Percentiles rank a stretch among this genome's conserved stretches.
phyloP scores from a whole-genome alignment of 2,329 filamentous ascomycete genomes.

The Zopfia rhizophila region DNA sequence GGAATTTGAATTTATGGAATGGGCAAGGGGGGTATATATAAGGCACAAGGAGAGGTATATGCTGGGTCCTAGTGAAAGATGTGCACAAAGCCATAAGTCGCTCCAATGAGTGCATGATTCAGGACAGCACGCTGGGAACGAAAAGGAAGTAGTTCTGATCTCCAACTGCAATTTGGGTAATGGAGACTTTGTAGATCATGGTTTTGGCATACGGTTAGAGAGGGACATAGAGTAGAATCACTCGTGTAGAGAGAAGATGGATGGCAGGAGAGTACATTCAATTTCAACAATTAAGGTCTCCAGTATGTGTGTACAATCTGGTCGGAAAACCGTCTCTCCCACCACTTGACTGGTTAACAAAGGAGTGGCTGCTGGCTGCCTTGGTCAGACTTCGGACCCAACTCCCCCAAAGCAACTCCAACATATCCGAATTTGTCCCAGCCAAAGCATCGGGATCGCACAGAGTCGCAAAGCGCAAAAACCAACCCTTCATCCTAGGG shows the following conservation, averaged over 20 bases:
- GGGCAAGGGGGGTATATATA: too few relatives aligned
- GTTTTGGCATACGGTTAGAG: too few relatives aligned
- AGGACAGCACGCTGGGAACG: too few relatives aligned
- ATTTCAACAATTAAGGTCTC: slow-evolving; percentile 39
- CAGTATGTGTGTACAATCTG: slow-evolving; percentile 25
- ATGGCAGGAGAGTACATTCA: slow-evolving; percentile 28
- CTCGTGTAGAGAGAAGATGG: slow-evolving; percentile 11
- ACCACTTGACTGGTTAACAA: slow-evolving; percentile 13
- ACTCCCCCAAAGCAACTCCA: slow-evolving; percentile 5
- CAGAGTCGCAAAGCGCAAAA: slow-evolving; percentile 45
- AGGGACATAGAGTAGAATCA: too few relatives aligned
- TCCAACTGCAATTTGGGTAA: too few relatives aligned
- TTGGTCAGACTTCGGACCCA: slow-evolving; percentile 3
- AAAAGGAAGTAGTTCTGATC: too few relatives aligned
- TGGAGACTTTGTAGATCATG: too few relatives aligned
- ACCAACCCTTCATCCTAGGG: slow-evolving; percentile 53
- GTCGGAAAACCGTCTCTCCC: slow-evolving; percentile 19
- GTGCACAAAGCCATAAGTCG: too few relatives aligned
- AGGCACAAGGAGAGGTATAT: too few relatives aligned
- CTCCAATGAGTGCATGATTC: too few relatives aligned
- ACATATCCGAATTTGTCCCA: slow-evolving; percentile 29
- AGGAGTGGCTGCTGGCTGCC: slow-evolving; percentile 19
- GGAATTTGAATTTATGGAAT: too few relatives aligned
- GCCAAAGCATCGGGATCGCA: slow-evolving; percentile 47
- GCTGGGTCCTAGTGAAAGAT: too few relatives aligned